Percentiles rank a stretch among this genome's conserved stretches.
phyloP scores from a whole-genome alignment of 495 filamentous ascomycete species.

The Lineolata rhizophorae region DNA sequence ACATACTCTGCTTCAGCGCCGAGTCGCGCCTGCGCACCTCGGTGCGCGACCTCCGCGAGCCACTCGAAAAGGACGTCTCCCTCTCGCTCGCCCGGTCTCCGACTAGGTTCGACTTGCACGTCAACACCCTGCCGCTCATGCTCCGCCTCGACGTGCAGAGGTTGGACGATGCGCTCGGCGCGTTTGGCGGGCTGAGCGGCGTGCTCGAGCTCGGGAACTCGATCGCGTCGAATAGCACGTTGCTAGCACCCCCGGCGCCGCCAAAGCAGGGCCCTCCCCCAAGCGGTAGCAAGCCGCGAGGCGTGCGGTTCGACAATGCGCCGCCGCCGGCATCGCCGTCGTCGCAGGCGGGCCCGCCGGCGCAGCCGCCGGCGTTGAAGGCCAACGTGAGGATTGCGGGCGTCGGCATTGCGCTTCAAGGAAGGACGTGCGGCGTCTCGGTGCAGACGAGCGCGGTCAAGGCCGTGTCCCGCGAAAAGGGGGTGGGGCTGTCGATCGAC shows the following conservation, averaged over 20 bases:
- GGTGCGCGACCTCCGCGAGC: conserved; percentile 1
- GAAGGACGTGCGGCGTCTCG: conserved; percentile 50
- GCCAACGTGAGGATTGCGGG: conserved; percentile 59
- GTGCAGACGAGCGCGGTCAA: conserved; percentile 64
- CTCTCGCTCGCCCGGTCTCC: conserved; percentile 8
- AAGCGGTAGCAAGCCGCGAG: conserved; percentile 23
- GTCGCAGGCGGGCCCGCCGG: conserved; percentile 16
- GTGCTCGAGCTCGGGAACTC: conserved; percentile 76
- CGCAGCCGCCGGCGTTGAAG: conserved; percentile 31
- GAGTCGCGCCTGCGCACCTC: conserved; percentile 5
- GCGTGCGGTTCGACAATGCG: conserved; percentile 49
- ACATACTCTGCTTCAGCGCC: conserved; percentile 33
- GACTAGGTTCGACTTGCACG: conserved; percentile 11
- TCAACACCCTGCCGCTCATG: conserved; percentile 60
- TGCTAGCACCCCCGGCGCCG: conserved; percentile 16
- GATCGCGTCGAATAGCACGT: conserved; percentile 47
- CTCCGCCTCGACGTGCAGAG: conserved; percentile 56
- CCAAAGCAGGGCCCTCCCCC: conserved; percentile 1
- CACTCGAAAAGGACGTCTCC: not conserved
- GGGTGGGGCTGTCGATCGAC: conserved; percentile 48
- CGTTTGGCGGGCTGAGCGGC: conserved; percentile 82
- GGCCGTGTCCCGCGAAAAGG: conserved; percentile 45
- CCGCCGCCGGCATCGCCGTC: conserved; percentile 17
- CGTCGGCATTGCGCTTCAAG: conserved; percentile 45
- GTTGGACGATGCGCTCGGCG: conserved; percentile 67